Evolutionary conservation across 331 rosid species (phyloP).

Genomic region (Arachis monticola): DNA sequence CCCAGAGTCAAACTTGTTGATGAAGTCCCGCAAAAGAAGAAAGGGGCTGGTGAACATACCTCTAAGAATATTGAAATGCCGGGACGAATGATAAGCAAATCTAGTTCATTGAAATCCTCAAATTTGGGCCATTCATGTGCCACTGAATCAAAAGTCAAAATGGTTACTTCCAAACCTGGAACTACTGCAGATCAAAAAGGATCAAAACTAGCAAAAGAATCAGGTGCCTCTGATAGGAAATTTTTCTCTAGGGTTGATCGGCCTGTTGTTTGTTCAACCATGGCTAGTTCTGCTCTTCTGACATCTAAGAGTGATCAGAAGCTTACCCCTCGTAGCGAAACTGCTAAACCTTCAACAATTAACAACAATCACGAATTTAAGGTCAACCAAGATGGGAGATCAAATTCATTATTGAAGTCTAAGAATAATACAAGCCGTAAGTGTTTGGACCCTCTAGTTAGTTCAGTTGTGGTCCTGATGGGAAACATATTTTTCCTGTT

Average conservation of each 20-base stretch:
- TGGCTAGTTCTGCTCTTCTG: conserved; percentile 52
- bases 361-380: conserved; percentile 60
- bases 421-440: conserved; percentile 51
- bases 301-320: conserved; percentile 68
- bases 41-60: conserved; percentile 66
- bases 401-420: conserved; percentile 52
- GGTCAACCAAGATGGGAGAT: conserved; percentile 65
- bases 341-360: conserved; percentile 51
- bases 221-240: conserved; percentile 65
- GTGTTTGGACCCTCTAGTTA: conserved; percentile 55
- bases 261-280: conserved; percentile 51
- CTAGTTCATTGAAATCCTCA: conserved; percentile 67
- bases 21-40: conserved; percentile 67
- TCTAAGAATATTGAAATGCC: conserved; percentile 60
- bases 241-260: conserved; percentile 63
- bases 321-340: conserved; percentile 58
- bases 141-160: conserved; percentile 75
- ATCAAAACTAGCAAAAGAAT: conserved; percentile 63
- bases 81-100: conserved; percentile 60
- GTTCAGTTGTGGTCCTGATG: conserved; percentile 59
- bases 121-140: conserved; percentile 54
- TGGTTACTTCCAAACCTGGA: conserved; percentile 56
- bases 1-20: conserved; percentile 73
- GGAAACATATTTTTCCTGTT: neutral
- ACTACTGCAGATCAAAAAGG: conserved; percentile 64